Conservation (phyloP, 2,329 filamentous ascomycete species). For the Aspergillus versicolor region DNA sequence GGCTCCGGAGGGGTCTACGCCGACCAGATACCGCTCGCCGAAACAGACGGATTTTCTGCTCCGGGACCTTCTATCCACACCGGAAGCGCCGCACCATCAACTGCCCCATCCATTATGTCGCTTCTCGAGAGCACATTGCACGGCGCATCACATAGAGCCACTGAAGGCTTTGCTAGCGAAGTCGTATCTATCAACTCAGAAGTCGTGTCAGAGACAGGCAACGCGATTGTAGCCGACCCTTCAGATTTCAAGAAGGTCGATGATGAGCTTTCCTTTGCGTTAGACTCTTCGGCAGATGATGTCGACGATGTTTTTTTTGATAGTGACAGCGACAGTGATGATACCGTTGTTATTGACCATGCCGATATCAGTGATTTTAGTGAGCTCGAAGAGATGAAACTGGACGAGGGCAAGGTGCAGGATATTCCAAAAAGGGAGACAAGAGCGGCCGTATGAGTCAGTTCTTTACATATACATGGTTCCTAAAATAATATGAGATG, state of each 20-base stretch:
- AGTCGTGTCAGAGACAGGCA: not conserved
- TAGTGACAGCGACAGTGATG: constrained; percentile 22
- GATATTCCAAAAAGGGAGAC: not conserved
- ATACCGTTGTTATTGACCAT: constrained; percentile 19
- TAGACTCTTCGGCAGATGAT: constrained; percentile 10
- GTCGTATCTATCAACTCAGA: constrained; percentile 24
- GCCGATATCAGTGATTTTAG: not conserved
- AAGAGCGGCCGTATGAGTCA: not conserved
- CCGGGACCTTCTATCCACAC: constrained; percentile 36
- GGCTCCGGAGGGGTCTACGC: constrained; percentile 51
- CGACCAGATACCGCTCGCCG: constrained; percentile 35
- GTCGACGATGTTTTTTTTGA: constrained; percentile 15
- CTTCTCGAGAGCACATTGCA: constrained; percentile 33
- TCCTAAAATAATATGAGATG: not conserved
- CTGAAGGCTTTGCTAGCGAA: constrained; percentile 30
- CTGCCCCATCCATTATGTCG: constrained; percentile 25
- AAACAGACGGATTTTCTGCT: constrained; percentile 36
- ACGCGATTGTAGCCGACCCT: not conserved
- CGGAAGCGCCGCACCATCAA: constrained; percentile 25
- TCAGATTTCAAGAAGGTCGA: not conserved
- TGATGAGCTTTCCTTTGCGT: constrained; percentile 2
- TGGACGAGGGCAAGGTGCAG: constrained; percentile 6
- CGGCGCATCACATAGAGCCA: constrained; percentile 37
- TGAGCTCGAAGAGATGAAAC: constrained; percentile 14
- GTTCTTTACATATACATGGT: not conserved